Base-by-base conservation (phyloP, 345 rosid genomes). In the Corchorus olitorius region DNA sequence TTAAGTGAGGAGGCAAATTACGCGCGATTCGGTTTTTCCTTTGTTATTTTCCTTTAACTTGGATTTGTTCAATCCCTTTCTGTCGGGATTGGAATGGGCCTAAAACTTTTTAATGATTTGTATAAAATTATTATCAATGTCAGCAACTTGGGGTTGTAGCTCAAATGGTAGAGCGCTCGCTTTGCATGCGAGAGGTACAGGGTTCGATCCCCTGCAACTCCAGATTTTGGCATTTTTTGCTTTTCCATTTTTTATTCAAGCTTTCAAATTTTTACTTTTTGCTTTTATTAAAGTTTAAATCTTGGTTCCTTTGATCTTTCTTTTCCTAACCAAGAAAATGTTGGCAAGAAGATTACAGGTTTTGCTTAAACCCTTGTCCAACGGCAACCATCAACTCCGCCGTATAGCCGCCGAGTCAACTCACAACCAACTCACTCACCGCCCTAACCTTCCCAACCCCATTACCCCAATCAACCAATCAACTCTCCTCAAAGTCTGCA, bases 161-260 rank as follows among this genome's bases (percentile, higher is more conserved):
- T 93, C 94, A 89, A 87, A 87, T 89, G 96, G 93, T 89, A 89
- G 89, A 88, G 94, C 89, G 93, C 89, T 84, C 83, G 89, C 92
- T 89, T 91, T 87, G 96, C 96, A 91, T 91, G 92, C 84, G 90
- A 58, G 20, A 72, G 63, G 43, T 20, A 14, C 53, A 43, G 19
- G 65, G 65, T 54, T 72, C 53, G 75, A 55, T 72, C 75, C 65
- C 75, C 52, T 56, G 50, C 37, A 72, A 7, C 64, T 72, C 50
- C 61, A 62, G 43, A 3, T 39, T 39, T 0, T 2, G 2, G 43
- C 43, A 6, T 39, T 39, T 39, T 27, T 27, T 27, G 27, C 27
- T 27, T 27, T 39, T 39, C 5, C 43, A 6, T 39, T 39, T 39
- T 2, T 6, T 4, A 0, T 39, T 39, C 6, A 39, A 39, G 43